These are phyloP conservation scores for Fusarium xyrophilum DNA, from an alignment of 2,329 filamentous ascomycete genomes.

Conservation along the genomic window DNA sequence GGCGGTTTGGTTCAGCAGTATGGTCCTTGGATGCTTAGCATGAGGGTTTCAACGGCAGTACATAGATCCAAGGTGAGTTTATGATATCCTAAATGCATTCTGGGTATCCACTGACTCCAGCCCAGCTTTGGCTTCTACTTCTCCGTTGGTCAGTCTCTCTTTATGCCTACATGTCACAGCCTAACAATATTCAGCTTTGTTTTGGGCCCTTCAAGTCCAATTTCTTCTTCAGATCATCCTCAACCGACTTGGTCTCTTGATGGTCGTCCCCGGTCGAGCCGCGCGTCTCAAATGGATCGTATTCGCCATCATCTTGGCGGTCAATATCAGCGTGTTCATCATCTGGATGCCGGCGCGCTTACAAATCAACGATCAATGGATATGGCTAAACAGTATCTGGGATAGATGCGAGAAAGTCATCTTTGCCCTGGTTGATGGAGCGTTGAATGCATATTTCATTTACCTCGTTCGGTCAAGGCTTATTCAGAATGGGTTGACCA, in stretches of 20 bases:
- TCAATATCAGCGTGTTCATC: conserved; percentile 60
- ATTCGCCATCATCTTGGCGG: conserved; percentile 52
- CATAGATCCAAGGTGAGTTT: conserved; percentile 33
- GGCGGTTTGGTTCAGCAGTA: conserved; percentile 36
- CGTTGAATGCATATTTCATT: conserved; percentile 60
- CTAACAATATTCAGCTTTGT: no score
- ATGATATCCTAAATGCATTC: no score
- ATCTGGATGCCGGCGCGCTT: conserved; percentile 63
- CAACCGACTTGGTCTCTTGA: conserved; percentile 58
- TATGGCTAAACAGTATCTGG: conserved; percentile 58
- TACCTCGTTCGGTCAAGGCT: conserved; percentile 53
- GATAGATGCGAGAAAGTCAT: conserved; percentile 60
- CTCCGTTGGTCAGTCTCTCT: not conserved
- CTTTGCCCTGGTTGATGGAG: conserved; percentile 56
- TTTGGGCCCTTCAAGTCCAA: conserved; percentile 56
- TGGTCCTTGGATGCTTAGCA: conserved; percentile 29
- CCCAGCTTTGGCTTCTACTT: conserved; percentile 31
- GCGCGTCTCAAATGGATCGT: conserved; percentile 53
- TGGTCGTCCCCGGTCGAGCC: conserved; percentile 49
- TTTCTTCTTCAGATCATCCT: conserved; percentile 62
- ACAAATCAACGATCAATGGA: conserved; percentile 50
- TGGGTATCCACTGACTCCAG: no score
- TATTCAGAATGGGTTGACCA: conserved; percentile 55
- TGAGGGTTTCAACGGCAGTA: conserved; percentile 39
- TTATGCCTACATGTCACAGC: no score